Evolutionary conservation across 2,329 filamentous ascomycete genomes (phyloP).

Genomic region (Simplicillium aogashimaense): DNA sequence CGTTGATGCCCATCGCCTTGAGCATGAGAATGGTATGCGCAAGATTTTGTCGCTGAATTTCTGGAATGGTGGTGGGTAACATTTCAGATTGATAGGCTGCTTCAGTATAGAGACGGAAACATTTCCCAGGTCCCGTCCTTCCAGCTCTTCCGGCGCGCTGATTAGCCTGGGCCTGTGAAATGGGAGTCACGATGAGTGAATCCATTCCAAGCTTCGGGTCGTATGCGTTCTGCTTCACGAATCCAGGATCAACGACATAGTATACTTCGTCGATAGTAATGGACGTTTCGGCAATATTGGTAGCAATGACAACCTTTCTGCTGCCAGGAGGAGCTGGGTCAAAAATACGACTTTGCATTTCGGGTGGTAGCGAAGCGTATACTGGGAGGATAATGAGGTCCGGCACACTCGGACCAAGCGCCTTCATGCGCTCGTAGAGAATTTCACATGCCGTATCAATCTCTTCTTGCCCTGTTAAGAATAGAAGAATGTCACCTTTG

Average conservation of each 20-base stretch:
- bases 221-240: slow-evolving; percentile 96
- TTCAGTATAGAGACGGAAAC: slow-evolving; percentile 92
- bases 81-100: slow-evolving; percentile 94
- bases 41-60: slow-evolving; percentile 92
- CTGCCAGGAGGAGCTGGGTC: slow-evolving; percentile 80
- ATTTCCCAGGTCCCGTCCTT: slow-evolving; percentile 90
- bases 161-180: slow-evolving; percentile 93
- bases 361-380: slow-evolving; percentile 87
- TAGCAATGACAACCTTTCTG: slow-evolving; percentile 93
- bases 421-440: slow-evolving; percentile 91
- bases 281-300: slow-evolving; percentile 95
- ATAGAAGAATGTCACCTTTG: slow-evolving; percentile 87
- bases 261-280: slow-evolving; percentile 98
- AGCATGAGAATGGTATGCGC: slow-evolving; percentile 92
- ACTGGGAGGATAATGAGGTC: slow-evolving; percentile 90
- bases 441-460: slow-evolving; percentile 95
- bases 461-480: slow-evolving; percentile 94
- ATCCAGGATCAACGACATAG: slow-evolving; percentile 94
- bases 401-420: slow-evolving; percentile 78
- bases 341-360: slow-evolving; percentile 91
- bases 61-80: slow-evolving; percentile 89
- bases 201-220: slow-evolving; percentile 98
- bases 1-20: slow-evolving; percentile 98
- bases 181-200: slow-evolving; percentile 86
- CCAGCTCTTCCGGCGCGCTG: slow-evolving; percentile 89